These are phyloP conservation scores for Amanita pseudoporphyria DNA, from an alignment of 768 basidiomycete genomes.

Conservation along the genomic window DNA sequence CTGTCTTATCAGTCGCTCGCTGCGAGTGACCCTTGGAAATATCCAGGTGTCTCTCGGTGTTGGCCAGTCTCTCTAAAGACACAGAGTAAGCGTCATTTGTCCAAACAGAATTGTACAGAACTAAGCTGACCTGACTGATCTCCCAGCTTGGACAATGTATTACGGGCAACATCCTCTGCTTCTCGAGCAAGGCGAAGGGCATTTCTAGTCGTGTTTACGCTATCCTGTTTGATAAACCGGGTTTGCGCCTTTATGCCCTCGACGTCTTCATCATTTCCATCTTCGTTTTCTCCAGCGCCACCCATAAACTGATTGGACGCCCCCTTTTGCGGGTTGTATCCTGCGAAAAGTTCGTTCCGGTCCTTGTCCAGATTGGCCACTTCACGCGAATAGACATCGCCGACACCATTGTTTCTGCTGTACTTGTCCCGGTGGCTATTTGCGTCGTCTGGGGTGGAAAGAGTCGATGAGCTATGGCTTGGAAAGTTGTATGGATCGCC, in stretches of 20 bases:
- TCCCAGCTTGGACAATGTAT: slow-evolving; percentile 74
- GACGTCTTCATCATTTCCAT: slow-evolving; percentile 79
- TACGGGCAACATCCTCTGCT: slow-evolving; percentile 90
- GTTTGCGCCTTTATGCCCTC: slow-evolving; percentile 96
- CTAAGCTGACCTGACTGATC: slow-evolving; percentile 78
- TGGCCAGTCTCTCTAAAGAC: slow-evolving; percentile 69
- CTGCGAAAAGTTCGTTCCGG: slow-evolving; percentile 67
- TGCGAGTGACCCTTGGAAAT: slow-evolving; percentile 79
- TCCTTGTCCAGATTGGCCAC: slow-evolving; percentile 50
- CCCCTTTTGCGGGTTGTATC: slow-evolving; percentile 51
- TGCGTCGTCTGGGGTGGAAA: slow-evolving; percentile 12
- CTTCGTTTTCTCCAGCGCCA: slow-evolving; percentile 66
- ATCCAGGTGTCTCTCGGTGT: slow-evolving; percentile 92
- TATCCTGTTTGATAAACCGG: slow-evolving; percentile 84
- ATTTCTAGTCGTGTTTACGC: slow-evolving; percentile 81
- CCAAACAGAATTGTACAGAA: slow-evolving; percentile 5
- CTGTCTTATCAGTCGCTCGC: slow-evolving; percentile 88
- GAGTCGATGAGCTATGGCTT: slow-evolving; percentile 8
- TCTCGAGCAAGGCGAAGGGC: slow-evolving; percentile 90
- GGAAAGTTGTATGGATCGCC: slow-evolving; percentile 28
- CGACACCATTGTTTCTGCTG: slow-evolving; percentile 41
- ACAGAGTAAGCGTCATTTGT: not conserved
- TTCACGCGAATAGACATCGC: slow-evolving; percentile 61
- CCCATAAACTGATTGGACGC: slow-evolving; percentile 65
- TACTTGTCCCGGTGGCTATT: slow-evolving; percentile 32